Evolutionary conservation across 2,329 filamentous ascomycete genomes (phyloP).

Genomic region (Didymella exigua): DNA sequence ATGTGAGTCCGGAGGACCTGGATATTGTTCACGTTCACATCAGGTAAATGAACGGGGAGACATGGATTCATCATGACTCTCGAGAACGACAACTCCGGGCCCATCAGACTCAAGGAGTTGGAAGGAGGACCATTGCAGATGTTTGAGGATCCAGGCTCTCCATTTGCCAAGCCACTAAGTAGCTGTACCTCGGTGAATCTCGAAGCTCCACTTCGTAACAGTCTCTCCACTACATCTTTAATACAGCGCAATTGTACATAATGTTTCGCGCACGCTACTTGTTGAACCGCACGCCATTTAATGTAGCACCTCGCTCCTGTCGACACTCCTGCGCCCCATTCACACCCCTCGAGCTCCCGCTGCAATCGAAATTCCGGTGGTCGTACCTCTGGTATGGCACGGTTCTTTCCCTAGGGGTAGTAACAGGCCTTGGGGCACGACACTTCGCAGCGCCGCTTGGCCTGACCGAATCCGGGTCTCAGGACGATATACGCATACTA

Average conservation of each 20-base stretch:
- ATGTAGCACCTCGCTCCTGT: background rate
- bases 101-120: background rate
- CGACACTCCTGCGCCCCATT: constrained; percentile 4
- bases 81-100: too few species aligned
- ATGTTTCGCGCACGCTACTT: constrained; percentile 32
- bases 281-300: constrained; percentile 16
- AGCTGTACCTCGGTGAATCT: constrained; percentile 32
- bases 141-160: background rate
- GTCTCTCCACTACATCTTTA: constrained; percentile 3
- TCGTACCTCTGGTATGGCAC: constrained; percentile 43
- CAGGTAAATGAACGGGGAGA: constrained; percentile 7
- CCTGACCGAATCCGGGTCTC: constrained; percentile 34
- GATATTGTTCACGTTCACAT: constrained; percentile 32
- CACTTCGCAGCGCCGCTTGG: constrained; percentile 36
- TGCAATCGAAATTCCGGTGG: constrained; percentile 34
- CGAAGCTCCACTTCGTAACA: constrained; percentile 6
- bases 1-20: constrained; percentile 32
- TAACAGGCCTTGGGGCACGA: constrained; percentile 31
- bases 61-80: background rate
- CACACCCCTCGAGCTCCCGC: constrained; percentile 17
- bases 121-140: background rate
- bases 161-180: constrained; percentile 30
- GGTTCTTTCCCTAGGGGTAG: constrained; percentile 33
- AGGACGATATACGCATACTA: constrained; percentile 38
- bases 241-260: constrained; percentile 10